Percentiles rank a stretch among this genome's conserved stretches.
phyloP scores from a whole-genome alignment of 805 yeast species.

The Candida pseudofarinosa region DNA sequence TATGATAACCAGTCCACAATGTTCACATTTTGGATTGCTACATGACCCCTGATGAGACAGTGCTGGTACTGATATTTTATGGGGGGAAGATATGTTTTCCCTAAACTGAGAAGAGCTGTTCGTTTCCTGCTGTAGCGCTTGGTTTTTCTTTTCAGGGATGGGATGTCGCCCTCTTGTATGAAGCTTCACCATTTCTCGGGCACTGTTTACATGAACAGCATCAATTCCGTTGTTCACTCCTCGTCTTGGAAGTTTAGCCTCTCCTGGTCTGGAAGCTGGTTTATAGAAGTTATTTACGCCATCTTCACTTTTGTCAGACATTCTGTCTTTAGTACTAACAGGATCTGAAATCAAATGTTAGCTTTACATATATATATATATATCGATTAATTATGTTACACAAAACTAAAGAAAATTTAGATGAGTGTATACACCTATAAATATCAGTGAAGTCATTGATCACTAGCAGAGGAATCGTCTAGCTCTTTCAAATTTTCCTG shows the following conservation, averaged over 20 bases:
- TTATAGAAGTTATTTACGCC: constrained; percentile 3
- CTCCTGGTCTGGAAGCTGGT: constrained; percentile 2
- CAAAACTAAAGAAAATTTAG: neutral
- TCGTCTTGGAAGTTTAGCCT: neutral
- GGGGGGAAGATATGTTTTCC: neutral
- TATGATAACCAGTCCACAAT: constrained; percentile 71
- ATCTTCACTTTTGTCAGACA: constrained; percentile 1
- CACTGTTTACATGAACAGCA: constrained; percentile 54
- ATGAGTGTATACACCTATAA: neutral
- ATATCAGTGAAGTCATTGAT: neutral
- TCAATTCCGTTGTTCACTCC: constrained; percentile 35
- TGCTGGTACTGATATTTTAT: constrained; percentile 40
- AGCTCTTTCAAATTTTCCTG: constrained; percentile 18
- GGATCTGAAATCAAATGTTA: neutral
- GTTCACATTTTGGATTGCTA: constrained; percentile 47
- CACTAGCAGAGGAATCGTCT: constrained; percentile 12
- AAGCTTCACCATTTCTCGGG: constrained; percentile 56
- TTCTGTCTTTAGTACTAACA: neutral
- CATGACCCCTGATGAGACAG: constrained; percentile 33
- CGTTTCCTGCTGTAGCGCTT: neutral
- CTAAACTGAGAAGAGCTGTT: neutral
- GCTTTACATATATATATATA: too few species aligned
- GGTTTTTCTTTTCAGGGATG: neutral
- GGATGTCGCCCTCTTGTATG: constrained; percentile 42
- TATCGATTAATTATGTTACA: too few species aligned